A percentile compares a stretch with the other conserved stretches of the same genome.
These are phyloP conservation scores for Sporisorium graminicola DNA, from an alignment of 1,284 basidiomycete genomes.

Conservation along the genomic window DNA sequence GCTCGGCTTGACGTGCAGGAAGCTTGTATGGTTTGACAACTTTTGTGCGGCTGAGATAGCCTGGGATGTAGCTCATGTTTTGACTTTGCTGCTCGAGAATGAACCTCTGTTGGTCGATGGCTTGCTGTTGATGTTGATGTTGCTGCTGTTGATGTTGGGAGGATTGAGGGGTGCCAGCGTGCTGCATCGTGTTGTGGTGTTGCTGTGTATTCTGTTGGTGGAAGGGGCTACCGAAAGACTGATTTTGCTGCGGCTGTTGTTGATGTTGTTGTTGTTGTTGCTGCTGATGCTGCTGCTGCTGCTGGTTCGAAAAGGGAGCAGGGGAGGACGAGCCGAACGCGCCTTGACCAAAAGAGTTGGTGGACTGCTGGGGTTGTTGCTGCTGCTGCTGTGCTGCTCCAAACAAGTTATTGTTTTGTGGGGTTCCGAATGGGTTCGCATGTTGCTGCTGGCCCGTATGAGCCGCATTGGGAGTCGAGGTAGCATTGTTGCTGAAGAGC, in stretches of 20 bases:
- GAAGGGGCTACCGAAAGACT: conserved; percentile 34
- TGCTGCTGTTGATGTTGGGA: conserved; percentile 33
- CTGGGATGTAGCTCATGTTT: conserved; percentile 53
- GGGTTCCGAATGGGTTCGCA: conserved; percentile 28
- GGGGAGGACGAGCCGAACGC: conserved; percentile 24
- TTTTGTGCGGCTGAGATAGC: conserved; percentile 51
- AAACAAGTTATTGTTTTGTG: conserved; percentile 35
- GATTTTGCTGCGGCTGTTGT: conserved; percentile 12
- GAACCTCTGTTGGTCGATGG: conserved; percentile 40
- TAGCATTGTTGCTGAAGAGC: conserved; percentile 26
- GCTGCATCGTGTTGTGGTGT: conserved; percentile 21
- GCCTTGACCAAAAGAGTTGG: conserved; percentile 24
- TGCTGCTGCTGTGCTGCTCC: conserved; percentile 27
- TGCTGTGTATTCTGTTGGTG: conserved; percentile 21
- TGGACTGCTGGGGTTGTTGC: conserved; percentile 16
- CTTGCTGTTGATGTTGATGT: conserved; percentile 44
- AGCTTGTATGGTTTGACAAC: conserved; percentile 52
- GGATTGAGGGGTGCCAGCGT: conserved; percentile 8
- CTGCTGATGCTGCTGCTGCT: conserved; percentile 13
- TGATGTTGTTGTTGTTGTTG: conserved; percentile 18
- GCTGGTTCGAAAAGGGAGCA: conserved; percentile 28
- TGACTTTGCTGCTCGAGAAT: conserved; percentile 47
- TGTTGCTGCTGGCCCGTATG: conserved; percentile 19
- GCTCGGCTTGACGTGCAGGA: conserved; percentile 46
- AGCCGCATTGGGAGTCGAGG: conserved; percentile 12